Evolutionary conservation across 2,329 filamentous ascomycete genomes (phyloP).

Genomic region (Metarhizium humberi): DNA sequence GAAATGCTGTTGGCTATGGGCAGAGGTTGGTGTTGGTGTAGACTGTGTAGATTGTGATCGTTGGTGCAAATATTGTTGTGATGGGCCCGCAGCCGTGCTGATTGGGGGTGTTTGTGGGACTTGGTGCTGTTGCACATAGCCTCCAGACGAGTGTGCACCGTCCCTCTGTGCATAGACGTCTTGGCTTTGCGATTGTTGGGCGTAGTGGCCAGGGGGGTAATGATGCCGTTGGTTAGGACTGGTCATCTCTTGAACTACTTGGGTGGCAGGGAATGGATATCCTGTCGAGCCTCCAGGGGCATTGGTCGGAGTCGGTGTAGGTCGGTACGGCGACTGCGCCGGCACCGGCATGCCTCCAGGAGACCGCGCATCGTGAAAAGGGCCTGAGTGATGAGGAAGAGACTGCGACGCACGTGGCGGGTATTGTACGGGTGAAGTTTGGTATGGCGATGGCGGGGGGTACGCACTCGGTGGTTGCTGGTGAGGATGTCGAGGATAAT

Average conservation of each 20-base stretch:
- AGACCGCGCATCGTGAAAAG: constrained; percentile 40
- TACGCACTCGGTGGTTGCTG: constrained; percentile 25
- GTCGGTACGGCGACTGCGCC: constrained; percentile 36
- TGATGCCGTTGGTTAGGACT: constrained; percentile 45
- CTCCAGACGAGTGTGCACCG: constrained; percentile 22
- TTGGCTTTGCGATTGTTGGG: constrained; percentile 31
- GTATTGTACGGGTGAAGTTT: constrained; percentile 29
- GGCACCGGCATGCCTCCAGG: constrained; percentile 29
- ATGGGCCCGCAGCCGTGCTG: constrained; percentile 27
- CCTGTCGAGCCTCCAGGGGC: constrained; percentile 31
- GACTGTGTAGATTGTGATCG: constrained; percentile 51
- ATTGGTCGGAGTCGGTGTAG: constrained; percentile 33
- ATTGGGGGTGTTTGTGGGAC: constrained; percentile 42
- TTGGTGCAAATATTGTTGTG: constrained; percentile 31
- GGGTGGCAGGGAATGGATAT: constrained; percentile 41
- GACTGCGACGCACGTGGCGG: constrained; percentile 32
- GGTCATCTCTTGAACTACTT: constrained; percentile 30
- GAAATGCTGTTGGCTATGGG: constrained; percentile 48
- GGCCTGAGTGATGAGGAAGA: constrained; percentile 25
- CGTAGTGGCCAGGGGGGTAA: constrained; percentile 34
- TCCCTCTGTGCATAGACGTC: constrained; percentile 36
- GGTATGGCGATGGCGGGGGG: constrained; percentile 28
- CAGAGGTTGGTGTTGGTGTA: constrained; percentile 51
- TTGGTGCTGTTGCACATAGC: constrained; percentile 28
- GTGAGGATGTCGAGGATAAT: constrained; percentile 28